Evolutionary conservation across 352 stramenopile genomes (phyloP).

Genomic region (Pythium rhizo-oryzae): DNA sequence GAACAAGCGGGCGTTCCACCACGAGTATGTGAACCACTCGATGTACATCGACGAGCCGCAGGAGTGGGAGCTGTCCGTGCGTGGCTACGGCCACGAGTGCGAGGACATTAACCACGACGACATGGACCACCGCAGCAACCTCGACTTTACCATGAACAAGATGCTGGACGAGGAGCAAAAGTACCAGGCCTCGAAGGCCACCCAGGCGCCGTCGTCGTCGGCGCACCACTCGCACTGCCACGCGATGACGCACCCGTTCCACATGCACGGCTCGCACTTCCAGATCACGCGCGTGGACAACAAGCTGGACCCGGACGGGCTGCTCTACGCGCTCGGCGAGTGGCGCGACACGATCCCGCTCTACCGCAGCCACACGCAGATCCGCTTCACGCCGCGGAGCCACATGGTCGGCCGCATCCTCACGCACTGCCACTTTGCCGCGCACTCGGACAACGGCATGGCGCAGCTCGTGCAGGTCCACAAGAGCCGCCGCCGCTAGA

Average conservation of each 20-base stretch:
- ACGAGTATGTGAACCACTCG: constrained; percentile 58
- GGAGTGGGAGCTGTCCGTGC: constrained; percentile 66
- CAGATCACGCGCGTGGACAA: constrained; percentile 54
- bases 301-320: constrained; percentile 47
- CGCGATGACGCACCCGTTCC: constrained; percentile 79
- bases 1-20: constrained; percentile 54
- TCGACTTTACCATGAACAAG: constrained; percentile 38
- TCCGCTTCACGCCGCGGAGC: constrained; percentile 65
- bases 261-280: constrained; percentile 81
- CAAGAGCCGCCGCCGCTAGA: constrained; percentile 2
- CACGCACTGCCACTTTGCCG: constrained; percentile 77
- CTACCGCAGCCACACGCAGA: constrained; percentile 59
- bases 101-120: constrained; percentile 39
- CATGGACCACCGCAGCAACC: constrained; percentile 27
- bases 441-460: constrained; percentile 75
- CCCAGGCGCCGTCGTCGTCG: constrained; percentile 15
- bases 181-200: constrained; percentile 12
- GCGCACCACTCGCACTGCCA: constrained; percentile 44
- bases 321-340: constrained; percentile 65
- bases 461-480: constrained; percentile 65
- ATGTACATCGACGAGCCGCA: constrained; percentile 72
- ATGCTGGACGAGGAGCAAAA: constrained; percentile 24
- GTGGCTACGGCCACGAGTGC: constrained; percentile 47
- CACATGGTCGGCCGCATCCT: constrained; percentile 73
- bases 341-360: constrained; percentile 82